phyloP scores from a whole-genome alignment of 2,329 filamentous ascomycete genomes.

The Sporothrix schenckii region DNA sequence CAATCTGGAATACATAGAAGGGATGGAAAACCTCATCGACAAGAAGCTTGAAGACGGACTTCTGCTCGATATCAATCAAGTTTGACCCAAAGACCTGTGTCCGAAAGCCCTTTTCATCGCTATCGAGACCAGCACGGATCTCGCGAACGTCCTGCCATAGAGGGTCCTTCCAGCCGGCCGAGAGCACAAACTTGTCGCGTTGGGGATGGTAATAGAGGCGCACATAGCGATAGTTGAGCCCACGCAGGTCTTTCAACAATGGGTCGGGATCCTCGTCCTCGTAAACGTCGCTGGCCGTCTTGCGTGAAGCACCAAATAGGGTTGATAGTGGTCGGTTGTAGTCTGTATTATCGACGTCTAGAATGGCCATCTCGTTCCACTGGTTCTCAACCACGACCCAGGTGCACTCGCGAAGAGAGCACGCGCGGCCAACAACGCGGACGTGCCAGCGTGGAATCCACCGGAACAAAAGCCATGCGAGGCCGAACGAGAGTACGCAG shows the following conservation, averaged over 20 bases:
- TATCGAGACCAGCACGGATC: conserved; percentile 79
- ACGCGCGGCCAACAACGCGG: conserved; percentile 68
- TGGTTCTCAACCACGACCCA: conserved; percentile 97
- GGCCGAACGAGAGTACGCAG: conserved; percentile 71
- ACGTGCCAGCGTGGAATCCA: conserved; percentile 92
- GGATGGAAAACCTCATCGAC: conserved; percentile 96
- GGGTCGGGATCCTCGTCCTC: conserved; percentile 67
- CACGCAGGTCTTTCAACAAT: conserved; percentile 71
- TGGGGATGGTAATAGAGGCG: conserved; percentile 88
- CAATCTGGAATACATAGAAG: conserved; percentile 97
- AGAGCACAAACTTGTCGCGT: conserved; percentile 84
- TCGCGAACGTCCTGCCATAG: conserved; percentile 77
- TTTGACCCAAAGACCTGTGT: conserved; percentile 89
- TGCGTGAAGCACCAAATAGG: conserved; percentile 69
- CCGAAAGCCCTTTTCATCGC: conserved; percentile 81
- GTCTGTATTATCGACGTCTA: conserved; percentile 61
- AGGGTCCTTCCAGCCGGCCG: conserved; percentile 92
- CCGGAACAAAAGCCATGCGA: conserved; percentile 81
- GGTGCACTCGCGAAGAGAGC: conserved; percentile 71
- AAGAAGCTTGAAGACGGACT: conserved; percentile 77
- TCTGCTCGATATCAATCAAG: conserved; percentile 89
- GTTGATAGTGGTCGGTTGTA: conserved; percentile 62
- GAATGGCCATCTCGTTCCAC: conserved; percentile 88
- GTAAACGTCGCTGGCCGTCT: conserved; percentile 46
- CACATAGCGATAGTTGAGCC: conserved; percentile 90